Percentiles rank a stretch among this genome's conserved stretches.
phyloP scores from a whole-genome alignment of 2,329 filamentous ascomycete genomes.

The Botrytis fragariae region DNA sequence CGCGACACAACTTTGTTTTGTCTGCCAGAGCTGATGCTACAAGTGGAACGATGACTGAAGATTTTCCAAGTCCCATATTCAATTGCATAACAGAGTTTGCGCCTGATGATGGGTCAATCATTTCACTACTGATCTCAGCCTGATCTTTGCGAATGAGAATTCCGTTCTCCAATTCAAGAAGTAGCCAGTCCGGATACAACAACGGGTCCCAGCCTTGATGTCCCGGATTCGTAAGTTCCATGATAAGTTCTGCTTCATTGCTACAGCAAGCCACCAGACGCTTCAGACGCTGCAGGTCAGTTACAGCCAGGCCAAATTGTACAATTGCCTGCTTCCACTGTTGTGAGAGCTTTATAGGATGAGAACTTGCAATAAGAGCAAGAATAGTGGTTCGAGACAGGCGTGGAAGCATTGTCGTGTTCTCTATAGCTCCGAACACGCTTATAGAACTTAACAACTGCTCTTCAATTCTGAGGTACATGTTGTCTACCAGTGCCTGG shows the following conservation, averaged over 20 bases:
- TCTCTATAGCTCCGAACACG: not conserved
- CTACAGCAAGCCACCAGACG: slow-evolving; percentile 39
- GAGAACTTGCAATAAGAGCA: slow-evolving; percentile 17
- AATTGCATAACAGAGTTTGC: slow-evolving; percentile 60
- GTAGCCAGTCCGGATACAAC: slow-evolving; percentile 56
- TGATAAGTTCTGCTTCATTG: slow-evolving; percentile 40
- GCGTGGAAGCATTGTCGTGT: slow-evolving; percentile 22
- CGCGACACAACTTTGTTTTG: slow-evolving; percentile 49
- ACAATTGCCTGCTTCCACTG: slow-evolving; percentile 26
- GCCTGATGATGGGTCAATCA: slow-evolving; percentile 46
- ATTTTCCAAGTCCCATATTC: slow-evolving; percentile 72
- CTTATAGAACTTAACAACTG: not conserved
- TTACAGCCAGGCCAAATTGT: slow-evolving; percentile 27
- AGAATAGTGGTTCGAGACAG: slow-evolving; percentile 26
- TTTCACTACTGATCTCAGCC: slow-evolving; percentile 52
- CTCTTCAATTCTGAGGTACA: not conserved
- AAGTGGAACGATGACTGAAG: slow-evolving; percentile 66
- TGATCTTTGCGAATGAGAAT: slow-evolving; percentile 56
- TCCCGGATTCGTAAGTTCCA: slow-evolving; percentile 50
- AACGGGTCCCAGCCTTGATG: slow-evolving; percentile 55
- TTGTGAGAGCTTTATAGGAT: not conserved
- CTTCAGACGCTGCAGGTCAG: slow-evolving; percentile 27
- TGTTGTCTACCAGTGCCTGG: not conserved
- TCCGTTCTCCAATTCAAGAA: slow-evolving; percentile 63
- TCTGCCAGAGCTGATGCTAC: slow-evolving; percentile 55